These are phyloP conservation scores for Vanilla planifolia DNA, from an alignment of 106 monocot genomes.

Conservation along the genomic window DNA sequence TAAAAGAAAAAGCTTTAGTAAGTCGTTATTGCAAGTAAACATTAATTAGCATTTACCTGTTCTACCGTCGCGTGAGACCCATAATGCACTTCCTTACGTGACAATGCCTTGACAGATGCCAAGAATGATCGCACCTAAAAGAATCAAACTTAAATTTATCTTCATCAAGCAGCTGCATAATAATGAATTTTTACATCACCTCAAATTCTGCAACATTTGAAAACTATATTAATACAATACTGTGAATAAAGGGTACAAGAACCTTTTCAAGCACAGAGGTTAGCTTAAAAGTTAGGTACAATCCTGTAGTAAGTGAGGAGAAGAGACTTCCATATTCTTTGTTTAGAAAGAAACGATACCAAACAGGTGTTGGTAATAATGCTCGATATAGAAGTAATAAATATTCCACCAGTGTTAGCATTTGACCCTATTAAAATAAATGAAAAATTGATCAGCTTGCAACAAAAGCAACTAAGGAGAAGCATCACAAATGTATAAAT, in stretches of 20 bases:
- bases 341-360: conserved; percentile 95
- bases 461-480: neutral
- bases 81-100: conserved; percentile 80
- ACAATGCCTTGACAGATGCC: conserved; percentile 63
- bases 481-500: neutral
- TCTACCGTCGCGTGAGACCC: conserved; percentile 79
- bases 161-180: neutral
- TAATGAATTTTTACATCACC: neutral
- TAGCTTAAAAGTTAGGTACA: conserved; percentile 90
- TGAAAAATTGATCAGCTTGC: neutral
- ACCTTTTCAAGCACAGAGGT: conserved; percentile 93
- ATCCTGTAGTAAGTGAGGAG: conserved; percentile 85
- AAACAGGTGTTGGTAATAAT: conserved; percentile 79
- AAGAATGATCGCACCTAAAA: conserved; percentile 73
- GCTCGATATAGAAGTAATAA: conserved; percentile 82
- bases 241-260: neutral
- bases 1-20: too few species aligned
- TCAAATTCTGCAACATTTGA: neutral
- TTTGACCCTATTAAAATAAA: conserved; percentile 55
- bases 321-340: conserved; percentile 90
- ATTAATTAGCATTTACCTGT: conserved; percentile 42
- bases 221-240: neutral
- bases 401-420: conserved; percentile 90
- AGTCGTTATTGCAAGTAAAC: too few species aligned
- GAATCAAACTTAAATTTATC: neutral